phyloP scores from a whole-genome alignment of 495 filamentous ascomycete genomes.

The Chaetomidium leptoderma region DNA sequence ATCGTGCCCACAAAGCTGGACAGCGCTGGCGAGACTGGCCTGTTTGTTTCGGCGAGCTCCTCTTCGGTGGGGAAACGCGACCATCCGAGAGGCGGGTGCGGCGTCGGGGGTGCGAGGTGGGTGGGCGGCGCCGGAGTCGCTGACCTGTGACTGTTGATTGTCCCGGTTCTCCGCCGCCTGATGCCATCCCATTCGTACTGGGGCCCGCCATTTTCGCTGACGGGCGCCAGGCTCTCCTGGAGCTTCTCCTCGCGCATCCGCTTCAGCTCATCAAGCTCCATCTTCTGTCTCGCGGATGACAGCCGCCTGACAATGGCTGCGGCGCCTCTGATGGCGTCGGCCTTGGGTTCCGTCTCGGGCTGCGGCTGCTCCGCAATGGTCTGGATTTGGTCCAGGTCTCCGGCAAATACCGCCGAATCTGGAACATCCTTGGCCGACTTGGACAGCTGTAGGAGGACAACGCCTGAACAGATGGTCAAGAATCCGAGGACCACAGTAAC shows the following conservation, averaged over 20 bases:
- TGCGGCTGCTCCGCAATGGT: conserved; percentile 93
- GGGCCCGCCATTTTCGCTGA: conserved; percentile 57
- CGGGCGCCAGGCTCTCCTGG: conserved; percentile 65
- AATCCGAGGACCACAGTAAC: conserved; percentile 90
- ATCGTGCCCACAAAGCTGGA: conserved; percentile 59
- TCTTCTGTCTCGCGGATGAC: conserved; percentile 68
- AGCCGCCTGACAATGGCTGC: conserved; percentile 85
- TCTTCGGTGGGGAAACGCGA: conserved; percentile 71
- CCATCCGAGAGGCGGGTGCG: conserved; percentile 84
- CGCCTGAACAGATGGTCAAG: conserved; percentile 87
- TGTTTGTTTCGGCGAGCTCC: conserved; percentile 51
- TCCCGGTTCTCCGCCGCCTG: conserved; percentile 69
- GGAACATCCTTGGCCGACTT: conserved; percentile 97
- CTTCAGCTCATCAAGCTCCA: conserved; percentile 75
- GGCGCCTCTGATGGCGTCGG: conserved; percentile 89
- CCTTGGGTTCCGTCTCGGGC: conserved; percentile 91
- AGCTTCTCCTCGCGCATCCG: conserved; percentile 73
- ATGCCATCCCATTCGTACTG: conserved; percentile 91
- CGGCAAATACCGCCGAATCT: conserved; percentile 86
- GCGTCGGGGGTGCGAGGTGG: conserved; percentile 42
- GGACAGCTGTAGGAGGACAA: conserved; percentile 95
- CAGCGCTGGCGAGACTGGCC: conserved; percentile 46
- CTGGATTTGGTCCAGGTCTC: conserved; percentile 89
- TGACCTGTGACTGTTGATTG: conserved; percentile 23
- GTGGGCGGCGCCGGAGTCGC: conserved; percentile 35